Evolutionary conservation across 495 filamentous ascomycete species (phyloP), one percentile per base, ranked within the genome.

Genomic region (Penicillium crystallinum): DNA sequence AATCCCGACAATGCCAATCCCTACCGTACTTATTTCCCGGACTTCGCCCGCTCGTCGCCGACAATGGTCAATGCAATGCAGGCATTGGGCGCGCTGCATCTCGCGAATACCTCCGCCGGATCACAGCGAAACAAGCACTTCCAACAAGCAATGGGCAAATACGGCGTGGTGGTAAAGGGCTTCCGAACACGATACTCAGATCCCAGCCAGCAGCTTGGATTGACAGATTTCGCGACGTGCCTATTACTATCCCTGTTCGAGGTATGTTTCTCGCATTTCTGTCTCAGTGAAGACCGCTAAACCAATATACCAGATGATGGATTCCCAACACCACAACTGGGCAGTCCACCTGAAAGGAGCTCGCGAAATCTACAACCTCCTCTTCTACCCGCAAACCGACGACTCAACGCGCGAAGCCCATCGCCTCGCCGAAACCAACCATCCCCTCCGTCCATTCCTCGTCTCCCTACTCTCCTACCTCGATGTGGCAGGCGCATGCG

Each of bases 21-120:
- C 6, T 72, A 65, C 47, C 68, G 69, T 15, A 55, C 55, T 25
- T 59, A 57, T 36, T 74, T 74, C 35, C 71, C 71, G 2, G 68
- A 70, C 18, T 53, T 74, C 9, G 62, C 71, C 1, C 66, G 53
- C 19, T 67, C 69, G 4, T 72, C 68, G 3, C 64, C 68, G 0
- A 70, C 68, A 6, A 70, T 74, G 69, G 60, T 62, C 18, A 66
- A 59, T 46, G 69, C 71, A 9, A 74, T 74, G 71, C 67, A 74
- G 52, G 71, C 71, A n/a, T 53, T 74, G 29, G 71, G 69, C 18
- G 71, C 71, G 21, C 59, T 74, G 23, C 71, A 74, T 50, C 58
- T 72, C n/a, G 69, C 71, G 14, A 74, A 74, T 36, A 72, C 71
- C 1, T 68, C 69, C 6, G 53, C 39, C 6, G 69, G 68, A 7